A percentile compares a stretch with the other conserved stretches of the same genome.
These are phyloP conservation scores for Malus orientalis DNA, from an alignment of 306 rosid species.

Conservation along the genomic window DNA sequence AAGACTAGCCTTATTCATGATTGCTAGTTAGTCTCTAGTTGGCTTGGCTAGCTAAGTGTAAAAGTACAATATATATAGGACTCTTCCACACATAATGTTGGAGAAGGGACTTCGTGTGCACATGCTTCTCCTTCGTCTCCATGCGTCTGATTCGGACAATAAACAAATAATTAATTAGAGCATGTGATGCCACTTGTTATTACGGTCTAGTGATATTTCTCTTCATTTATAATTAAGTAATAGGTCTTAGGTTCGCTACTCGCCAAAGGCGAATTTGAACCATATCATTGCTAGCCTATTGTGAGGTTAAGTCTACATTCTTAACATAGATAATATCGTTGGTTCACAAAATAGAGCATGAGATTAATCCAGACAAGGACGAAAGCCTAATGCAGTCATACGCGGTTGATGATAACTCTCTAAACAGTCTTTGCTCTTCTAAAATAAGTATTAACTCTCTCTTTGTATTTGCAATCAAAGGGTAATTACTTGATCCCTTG, in stretches of 20 bases:
- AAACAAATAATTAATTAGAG: neutral
- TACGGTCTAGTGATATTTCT: too few species aligned
- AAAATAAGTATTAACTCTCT: too few species aligned
- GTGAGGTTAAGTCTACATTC: too few species aligned
- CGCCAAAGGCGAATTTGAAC: accelerated
- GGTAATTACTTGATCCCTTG: neutral
- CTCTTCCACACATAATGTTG: neutral
- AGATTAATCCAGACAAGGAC: neutral
- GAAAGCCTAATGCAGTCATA: neutral
- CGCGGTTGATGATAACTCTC: neutral
- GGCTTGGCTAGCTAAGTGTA: neutral
- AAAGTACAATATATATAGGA: neutral
- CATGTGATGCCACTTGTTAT: too few species aligned
- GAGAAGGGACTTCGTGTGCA: neutral
- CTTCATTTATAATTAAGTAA: too few species aligned
- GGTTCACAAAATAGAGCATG: too few species aligned
- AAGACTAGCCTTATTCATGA: slow-evolving; percentile 12
- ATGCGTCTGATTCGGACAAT: neutral
- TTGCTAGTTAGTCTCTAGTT: neutral
- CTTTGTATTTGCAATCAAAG: neutral
- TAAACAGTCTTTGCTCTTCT: neutral
- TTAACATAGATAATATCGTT: too few species aligned
- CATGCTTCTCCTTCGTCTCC: neutral
- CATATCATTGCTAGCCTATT: too few species aligned
- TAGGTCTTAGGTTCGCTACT: too few species aligned